Evolutionary conservation across 306 rosid genomes (phyloP), one percentile per base, ranked within the genome.

Genomic region (Vigna radiata): DNA sequence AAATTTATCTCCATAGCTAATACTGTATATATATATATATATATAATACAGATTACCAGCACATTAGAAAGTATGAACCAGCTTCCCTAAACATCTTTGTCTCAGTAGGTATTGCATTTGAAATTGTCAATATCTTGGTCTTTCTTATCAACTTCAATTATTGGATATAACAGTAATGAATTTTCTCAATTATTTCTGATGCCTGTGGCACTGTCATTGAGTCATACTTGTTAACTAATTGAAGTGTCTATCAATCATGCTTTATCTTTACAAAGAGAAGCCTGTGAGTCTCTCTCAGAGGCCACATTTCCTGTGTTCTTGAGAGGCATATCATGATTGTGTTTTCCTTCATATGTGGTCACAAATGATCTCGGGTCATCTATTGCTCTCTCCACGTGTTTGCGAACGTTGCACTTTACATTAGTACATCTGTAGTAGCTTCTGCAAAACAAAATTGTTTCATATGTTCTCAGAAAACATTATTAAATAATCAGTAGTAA

Each of bases 311-410:
- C 81, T 54, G 88, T 60, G 69, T 75, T 87, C 82, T 84, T 90
- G 11, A 87, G 79, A 61, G 97, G 90, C 90, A 86, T 90, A 25
- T 88, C 94, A 82, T 95, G 96, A 85, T 95, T 95, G 83, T 95
- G 97, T 61, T 92, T 95, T 77, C 99, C 99, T 83, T 92, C 99
- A 44, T 95, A 95, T 5, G 97, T 95, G 2, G 97, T 95, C 73
- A 95, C 87, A 72, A 90, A 95, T 73, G 99, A 87, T 75, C 78
- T 87, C 23, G 97, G 97, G 50, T 92, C 99, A 65, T 92, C 99
- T 0, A 91, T 84, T 75, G 97, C 89, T 88, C 96, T 88, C 74
- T 95, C 99, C 61, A 95, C 97, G 29, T 95, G 97, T 61, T 92
- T 95, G 13, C 97, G 88, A 60, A 90, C 96, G 16, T 84, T 88